phyloP scores from a whole-genome alignment of 2,329 filamentous ascomycete genomes.

The Plenodomus lindquistii region DNA sequence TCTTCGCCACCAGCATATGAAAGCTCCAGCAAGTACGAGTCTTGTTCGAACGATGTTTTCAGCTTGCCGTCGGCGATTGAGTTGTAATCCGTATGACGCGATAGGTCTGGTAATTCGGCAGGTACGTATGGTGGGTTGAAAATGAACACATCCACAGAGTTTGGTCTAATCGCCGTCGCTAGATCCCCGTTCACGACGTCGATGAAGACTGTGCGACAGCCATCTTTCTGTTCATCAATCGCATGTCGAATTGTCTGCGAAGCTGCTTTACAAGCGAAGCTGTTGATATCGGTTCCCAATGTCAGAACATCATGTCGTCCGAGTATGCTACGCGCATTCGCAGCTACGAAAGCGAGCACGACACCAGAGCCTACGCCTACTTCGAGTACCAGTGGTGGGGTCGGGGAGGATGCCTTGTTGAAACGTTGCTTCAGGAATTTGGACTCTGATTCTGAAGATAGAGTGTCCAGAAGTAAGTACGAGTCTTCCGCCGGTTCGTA shows the following conservation, averaged over 20 bases:
- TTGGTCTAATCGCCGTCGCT: slow-evolving; percentile 60
- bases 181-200: slow-evolving; percentile 74
- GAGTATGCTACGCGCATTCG: slow-evolving; percentile 73
- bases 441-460: slow-evolving; percentile 72
- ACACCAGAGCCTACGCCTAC: slow-evolving; percentile 91
- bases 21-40: slow-evolving; percentile 80
- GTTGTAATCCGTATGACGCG: slow-evolving; percentile 43
- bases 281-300: slow-evolving; percentile 82
- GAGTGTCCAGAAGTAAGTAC: slow-evolving; percentile 88
- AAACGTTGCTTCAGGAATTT: slow-evolving; percentile 71
- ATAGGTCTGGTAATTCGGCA: slow-evolving; percentile 69
- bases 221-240: slow-evolving; percentile 38
- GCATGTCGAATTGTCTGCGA: slow-evolving; percentile 65
- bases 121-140: slow-evolving; percentile 99
- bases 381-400: slow-evolving; percentile 70
- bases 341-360: slow-evolving; percentile 84
- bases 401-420: slow-evolving; percentile 12
- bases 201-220: slow-evolving; percentile 56
- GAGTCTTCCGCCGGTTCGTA: slow-evolving; percentile 98
- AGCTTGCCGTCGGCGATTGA: slow-evolving; percentile 21
- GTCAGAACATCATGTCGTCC: slow-evolving; percentile 71
- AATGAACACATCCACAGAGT: slow-evolving; percentile 77
- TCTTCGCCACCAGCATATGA: slow-evolving; percentile 87
- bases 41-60: slow-evolving; percentile 67
- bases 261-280: slow-evolving; percentile 79